phyloP scores from a whole-genome alignment of 1,284 basidiomycete genomes.

The Malassezia sympodialis region DNA sequence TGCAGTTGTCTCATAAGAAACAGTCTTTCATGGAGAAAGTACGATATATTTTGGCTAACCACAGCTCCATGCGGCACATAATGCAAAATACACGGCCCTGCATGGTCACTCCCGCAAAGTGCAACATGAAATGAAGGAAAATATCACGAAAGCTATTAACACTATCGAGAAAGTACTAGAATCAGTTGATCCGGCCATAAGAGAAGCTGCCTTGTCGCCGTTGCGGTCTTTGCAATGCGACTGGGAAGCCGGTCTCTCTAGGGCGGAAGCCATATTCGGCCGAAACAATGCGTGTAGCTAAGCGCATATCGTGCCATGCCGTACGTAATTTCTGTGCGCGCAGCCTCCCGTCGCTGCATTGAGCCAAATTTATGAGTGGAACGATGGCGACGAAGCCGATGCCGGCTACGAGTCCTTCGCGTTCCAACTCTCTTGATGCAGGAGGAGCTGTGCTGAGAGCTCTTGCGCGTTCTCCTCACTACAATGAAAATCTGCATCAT shows the following conservation, averaged over 20 bases:
- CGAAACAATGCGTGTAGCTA: neutral
- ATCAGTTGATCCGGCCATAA: neutral
- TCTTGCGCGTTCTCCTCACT: constrained; percentile 31
- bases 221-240: neutral
- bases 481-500: constrained; percentile 14
- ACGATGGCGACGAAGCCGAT: constrained; percentile 2
- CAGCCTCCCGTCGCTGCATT: neutral
- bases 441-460: constrained; percentile 43
- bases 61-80: constrained; percentile 17
- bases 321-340: neutral
- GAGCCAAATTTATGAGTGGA: neutral
- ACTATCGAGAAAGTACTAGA: neutral
- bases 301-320: neutral
- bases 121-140: neutral
- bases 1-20: neutral
- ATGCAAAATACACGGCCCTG: constrained; percentile 10
- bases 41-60: neutral
- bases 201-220: neutral
- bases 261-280: neutral
- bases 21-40: constrained; percentile 10
- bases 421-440: constrained; percentile 39
- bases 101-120: neutral
- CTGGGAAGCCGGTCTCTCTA: neutral
- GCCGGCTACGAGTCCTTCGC: constrained; percentile 7
- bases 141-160: neutral